Evolutionary conservation across 1,139 yeast species (phyloP), one percentile per base, ranked within the genome.

Genomic region (Lodderomyces margitis): DNA sequence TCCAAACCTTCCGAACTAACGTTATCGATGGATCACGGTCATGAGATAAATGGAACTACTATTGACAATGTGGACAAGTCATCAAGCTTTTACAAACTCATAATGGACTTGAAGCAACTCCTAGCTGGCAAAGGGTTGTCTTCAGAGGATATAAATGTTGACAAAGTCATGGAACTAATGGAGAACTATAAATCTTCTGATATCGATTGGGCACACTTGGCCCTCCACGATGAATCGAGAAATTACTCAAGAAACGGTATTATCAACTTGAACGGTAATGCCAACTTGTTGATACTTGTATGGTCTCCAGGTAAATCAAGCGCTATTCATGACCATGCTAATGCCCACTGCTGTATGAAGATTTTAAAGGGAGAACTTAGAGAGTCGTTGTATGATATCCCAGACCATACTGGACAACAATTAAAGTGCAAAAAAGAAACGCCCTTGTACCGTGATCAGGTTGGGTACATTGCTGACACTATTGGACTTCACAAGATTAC

Each of bases 261-360:
- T 20, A 78, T 79, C 47, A 78, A 82, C 55, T 76, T 82, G 55
- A 81, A 81, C 57, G 75, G 78, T 24, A 81, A 82, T 60, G 91
- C 88, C 38, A 83, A 83, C 55, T 64, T 84, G 47, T 68, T 85
- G 38, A 64, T 84, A 12, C 61, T 84, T 41, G 88, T 83, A 21
- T 85, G 92, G 92, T 74, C 76, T 43, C 89, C 89, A 0, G 79
- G 79, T n/a, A 70, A 72, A 53, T 70, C 81, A 19, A 80, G 87
- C 33, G 75, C 81, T 38, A 80, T 84, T 47, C 92, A 85, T 56
- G 89, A 83, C 60, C 92, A 84, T 53, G 87, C 91, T 24, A 74
- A 79, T 45, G 89, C 91, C 14, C 91, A 85, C 57, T 79, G 83
- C 53, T 74, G 78, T 48, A 77, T 79, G 77, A 84, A 84, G 62